Conservation (phyloP, 192 early-diverging fungal species). For the Linnemannia exigua region DNA sequence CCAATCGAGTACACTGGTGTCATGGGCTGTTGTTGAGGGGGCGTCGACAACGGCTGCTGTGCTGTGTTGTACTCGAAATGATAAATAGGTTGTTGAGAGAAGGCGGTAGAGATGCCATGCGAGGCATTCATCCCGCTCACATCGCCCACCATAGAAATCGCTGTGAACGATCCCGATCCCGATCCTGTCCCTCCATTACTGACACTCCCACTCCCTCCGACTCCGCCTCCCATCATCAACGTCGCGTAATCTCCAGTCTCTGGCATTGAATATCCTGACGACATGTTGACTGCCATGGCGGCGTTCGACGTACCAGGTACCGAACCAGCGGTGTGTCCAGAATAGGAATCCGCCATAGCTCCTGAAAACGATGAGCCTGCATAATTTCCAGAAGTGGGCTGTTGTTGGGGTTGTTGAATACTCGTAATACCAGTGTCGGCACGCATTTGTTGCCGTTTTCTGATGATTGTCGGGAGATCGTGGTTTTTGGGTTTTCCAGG, state of each 20-base stretch:
- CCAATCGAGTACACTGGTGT: neutral
- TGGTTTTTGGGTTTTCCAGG: conserved; percentile 22
- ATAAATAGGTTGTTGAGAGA: conserved; percentile 2
- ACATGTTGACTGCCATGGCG: neutral
- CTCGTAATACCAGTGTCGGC: conserved; percentile 13
- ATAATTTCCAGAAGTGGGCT: conserved; percentile 4
- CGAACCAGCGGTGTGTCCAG: neutral
- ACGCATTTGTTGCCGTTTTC: conserved; percentile 44
- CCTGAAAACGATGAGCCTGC: neutral
- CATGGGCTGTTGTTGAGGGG: neutral
- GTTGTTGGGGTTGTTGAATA: neutral
- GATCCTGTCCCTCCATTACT: neutral
- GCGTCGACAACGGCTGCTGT: neutral
- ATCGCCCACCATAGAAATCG: neutral
- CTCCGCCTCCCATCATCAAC: neutral
- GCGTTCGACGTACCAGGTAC: neutral
- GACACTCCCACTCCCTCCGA: neutral
- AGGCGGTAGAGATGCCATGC: neutral
- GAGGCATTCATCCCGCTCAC: neutral
- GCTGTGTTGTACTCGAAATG: conserved; percentile 12
- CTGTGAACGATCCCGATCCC: neutral
- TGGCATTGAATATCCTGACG: neutral
- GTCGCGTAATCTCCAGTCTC: neutral
- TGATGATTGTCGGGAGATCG: conserved; percentile 31
- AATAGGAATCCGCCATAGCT: neutral